Conservation (phyloP, 78 protist species). For the Blattamonas nauphoetae region DNA sequence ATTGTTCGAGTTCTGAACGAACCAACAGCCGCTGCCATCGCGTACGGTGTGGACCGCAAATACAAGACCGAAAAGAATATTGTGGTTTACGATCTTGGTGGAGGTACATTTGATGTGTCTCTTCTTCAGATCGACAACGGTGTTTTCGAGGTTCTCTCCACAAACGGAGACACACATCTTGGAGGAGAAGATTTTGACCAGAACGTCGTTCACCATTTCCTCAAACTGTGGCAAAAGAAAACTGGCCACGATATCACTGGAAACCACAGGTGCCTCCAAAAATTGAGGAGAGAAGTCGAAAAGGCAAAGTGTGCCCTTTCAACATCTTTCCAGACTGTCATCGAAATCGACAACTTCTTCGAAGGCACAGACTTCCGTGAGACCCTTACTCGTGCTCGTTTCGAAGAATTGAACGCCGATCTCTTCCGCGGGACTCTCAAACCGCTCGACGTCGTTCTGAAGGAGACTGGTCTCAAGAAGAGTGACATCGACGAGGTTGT, state of each 20-base stretch:
- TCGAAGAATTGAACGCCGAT: constrained; percentile 93
- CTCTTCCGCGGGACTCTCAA: constrained; percentile 79
- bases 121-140: constrained; percentile 87
- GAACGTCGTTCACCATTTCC: constrained; percentile 76
- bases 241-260: constrained; percentile 55
- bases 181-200: constrained; percentile 99
- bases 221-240: constrained; percentile 67
- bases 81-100: constrained; percentile 97
- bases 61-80: constrained; percentile 34
- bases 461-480: constrained; percentile 79
- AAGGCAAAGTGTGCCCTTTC: constrained; percentile 87
- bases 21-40: constrained; percentile 95
- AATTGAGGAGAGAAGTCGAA: constrained; percentile 85
- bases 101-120: constrained; percentile 98
- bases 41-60: constrained; percentile 78
- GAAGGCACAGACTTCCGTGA: constrained; percentile 90
- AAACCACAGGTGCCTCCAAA: constrained; percentile 74
- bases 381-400: constrained; percentile 92
- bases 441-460: constrained; percentile 78
- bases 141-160: constrained; percentile 90
- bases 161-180: constrained; percentile 94
- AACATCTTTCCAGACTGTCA: constrained; percentile 45
- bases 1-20: constrained; percentile 95
- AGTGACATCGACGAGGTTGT: constrained; percentile 85
- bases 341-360: constrained; percentile 83